Conservation (phyloP, 306 rosid genomes). For the Geum urbanum region DNA sequence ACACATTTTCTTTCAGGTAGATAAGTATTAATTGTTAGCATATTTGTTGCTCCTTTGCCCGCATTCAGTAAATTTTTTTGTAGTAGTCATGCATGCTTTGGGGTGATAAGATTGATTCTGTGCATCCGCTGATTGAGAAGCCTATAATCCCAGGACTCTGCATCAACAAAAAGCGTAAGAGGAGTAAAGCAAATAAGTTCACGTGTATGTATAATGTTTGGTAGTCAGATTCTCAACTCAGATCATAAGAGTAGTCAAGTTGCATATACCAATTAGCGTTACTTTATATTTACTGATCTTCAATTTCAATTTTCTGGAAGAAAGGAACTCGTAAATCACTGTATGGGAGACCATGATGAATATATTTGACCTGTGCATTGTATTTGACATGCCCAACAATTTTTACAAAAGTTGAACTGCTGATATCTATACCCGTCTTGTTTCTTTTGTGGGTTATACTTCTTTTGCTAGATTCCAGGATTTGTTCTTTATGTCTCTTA, state of each 20-base stretch:
- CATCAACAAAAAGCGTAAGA: background rate
- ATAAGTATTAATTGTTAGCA: background rate
- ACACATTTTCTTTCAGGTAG: background rate
- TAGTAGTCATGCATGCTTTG: background rate
- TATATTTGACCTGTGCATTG: background rate
- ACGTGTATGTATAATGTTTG: background rate
- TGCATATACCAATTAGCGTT: background rate
- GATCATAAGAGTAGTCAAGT: background rate
- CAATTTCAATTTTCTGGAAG: background rate
- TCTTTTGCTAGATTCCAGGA: background rate
- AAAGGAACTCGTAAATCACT: background rate
- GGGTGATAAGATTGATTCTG: background rate
- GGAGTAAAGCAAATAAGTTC: background rate
- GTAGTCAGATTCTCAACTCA: background rate
- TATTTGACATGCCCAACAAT: background rate
- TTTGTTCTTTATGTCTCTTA: background rate
- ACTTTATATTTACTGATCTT: background rate
- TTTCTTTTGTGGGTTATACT: background rate
- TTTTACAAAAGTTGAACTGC: background rate
- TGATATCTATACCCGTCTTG: background rate
- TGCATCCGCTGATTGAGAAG: background rate
- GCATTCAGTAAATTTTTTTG: background rate
- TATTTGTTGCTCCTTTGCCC: background rate
- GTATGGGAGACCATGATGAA: background rate
- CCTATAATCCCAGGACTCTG: background rate